Percentiles rank a stretch among this genome's conserved stretches.
These are phyloP conservation scores for Suhomyces maxii DNA, from an alignment of 1,139 yeast species.

Conservation along the genomic window DNA sequence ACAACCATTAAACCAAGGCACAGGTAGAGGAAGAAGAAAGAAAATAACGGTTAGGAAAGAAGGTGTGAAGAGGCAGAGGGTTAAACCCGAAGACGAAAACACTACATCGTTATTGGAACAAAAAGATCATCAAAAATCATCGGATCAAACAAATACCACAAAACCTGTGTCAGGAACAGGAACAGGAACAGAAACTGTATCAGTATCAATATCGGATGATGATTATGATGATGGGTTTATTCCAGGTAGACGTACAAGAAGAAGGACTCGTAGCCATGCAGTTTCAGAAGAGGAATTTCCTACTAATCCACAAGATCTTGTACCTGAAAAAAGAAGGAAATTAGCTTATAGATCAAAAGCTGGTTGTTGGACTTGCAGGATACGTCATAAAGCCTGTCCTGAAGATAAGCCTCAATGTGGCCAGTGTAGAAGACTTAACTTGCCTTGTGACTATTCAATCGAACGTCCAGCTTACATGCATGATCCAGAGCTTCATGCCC, in stretches of 20 bases:
- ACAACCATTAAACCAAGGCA: background rate
- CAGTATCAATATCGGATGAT: background rate
- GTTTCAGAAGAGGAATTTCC: background rate
- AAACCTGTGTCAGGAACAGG: too few relatives aligned
- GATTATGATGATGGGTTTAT: background rate
- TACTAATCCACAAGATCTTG: background rate
- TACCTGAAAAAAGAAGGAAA: conserved; percentile 11
- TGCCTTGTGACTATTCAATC: conserved; percentile 54
- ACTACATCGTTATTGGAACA: too few relatives aligned
- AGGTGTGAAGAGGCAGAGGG: too few relatives aligned
- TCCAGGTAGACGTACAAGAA: background rate
- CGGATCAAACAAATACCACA: too few relatives aligned
- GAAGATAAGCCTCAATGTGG: conserved; percentile 59
- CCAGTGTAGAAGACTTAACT: conserved; percentile 52
- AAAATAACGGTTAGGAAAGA: too few relatives aligned
- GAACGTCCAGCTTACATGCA: conserved; percentile 58
- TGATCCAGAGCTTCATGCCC: conserved; percentile 35
- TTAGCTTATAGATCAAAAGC: conserved; percentile 46
- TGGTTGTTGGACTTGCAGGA: conserved; percentile 72
- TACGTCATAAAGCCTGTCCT: conserved; percentile 64
- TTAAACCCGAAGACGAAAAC: too few relatives aligned
- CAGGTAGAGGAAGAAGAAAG: conserved; percentile 3
- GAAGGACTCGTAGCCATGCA: background rate
- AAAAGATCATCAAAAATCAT: too few relatives aligned
- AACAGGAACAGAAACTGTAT: background rate